A percentile compares a stretch with the other conserved stretches of the same genome.
Evolutionary conservation across 345 rosid species (phyloP).

Genomic region (Linum trigynum): DNA sequence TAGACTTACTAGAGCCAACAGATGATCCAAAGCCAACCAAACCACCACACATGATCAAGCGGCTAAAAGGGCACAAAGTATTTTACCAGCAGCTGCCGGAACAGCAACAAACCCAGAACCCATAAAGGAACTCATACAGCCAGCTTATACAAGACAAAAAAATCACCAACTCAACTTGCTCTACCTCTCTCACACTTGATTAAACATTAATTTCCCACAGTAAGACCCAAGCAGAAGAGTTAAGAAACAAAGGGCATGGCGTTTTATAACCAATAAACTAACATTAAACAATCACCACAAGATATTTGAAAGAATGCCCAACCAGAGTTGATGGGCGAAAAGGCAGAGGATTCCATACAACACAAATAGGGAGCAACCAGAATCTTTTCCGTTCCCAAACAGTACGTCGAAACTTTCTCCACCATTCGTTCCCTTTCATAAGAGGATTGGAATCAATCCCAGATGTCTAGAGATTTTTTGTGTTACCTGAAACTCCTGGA

Average conservation of each 20-base stretch:
- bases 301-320: not conserved
- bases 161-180: too few relatives aligned
- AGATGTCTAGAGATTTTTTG: slow-evolving; percentile 1
- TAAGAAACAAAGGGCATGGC: not conserved
- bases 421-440: not conserved
- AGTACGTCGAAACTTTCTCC: not conserved
- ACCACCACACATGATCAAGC: not conserved
- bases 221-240: not conserved
- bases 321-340: too few relatives aligned
- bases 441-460: too few relatives aligned
- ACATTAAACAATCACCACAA: not conserved
- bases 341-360: not conserved
- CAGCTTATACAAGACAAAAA: not conserved
- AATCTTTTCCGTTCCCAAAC: not conserved
- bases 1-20: not conserved
- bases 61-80: not conserved
- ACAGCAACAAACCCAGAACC: not conserved
- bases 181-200: not conserved
- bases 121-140: not conserved
- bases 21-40: not conserved
- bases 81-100: not conserved
- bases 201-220: not conserved
- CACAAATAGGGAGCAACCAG: not conserved
- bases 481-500: slow-evolving; percentile 67
- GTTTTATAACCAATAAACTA: not conserved